Percentiles rank a stretch among this genome's conserved stretches.
Evolutionary conservation across 2,329 filamentous ascomycete species (phyloP).

Genomic region (Fusarium anthophilum): DNA sequence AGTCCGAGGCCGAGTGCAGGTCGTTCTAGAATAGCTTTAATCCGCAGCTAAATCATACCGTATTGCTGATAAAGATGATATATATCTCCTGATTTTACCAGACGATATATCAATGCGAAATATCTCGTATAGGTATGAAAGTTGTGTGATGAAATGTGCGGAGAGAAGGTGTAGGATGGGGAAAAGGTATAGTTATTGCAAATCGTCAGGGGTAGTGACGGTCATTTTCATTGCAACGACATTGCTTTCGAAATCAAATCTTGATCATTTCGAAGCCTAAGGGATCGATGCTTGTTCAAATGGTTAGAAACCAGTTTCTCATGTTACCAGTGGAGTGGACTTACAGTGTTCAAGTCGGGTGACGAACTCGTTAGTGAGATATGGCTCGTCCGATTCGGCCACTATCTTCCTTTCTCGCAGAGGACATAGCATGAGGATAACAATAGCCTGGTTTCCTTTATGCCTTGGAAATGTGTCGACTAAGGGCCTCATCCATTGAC

Average conservation of each 20-base stretch:
- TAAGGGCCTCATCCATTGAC: neutral
- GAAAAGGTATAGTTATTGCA: slow-evolving; percentile 45
- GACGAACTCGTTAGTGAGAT: neutral
- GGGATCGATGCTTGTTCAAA: neutral
- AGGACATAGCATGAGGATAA: neutral
- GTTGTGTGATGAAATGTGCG: slow-evolving; percentile 41
- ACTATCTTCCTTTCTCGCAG: neutral
- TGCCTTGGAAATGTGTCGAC: neutral
- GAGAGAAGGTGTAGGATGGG: slow-evolving; percentile 41
- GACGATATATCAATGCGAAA: slow-evolving; percentile 12
- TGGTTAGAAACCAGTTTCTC: neutral
- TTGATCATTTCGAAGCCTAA: neutral
- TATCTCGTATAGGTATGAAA: slow-evolving; percentile 27
- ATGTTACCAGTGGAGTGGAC: neutral
- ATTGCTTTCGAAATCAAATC: neutral
- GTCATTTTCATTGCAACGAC: neutral
- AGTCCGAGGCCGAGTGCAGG: slow-evolving; percentile 53
- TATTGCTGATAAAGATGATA: neutral
- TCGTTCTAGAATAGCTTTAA: slow-evolving; percentile 50
- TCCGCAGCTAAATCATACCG: slow-evolving; percentile 34
- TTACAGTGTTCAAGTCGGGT: neutral
- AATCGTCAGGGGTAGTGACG: slow-evolving; percentile 44
- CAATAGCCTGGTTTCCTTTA: neutral
- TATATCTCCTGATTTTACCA: slow-evolving; percentile 10
- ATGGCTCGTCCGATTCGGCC: neutral